Evolutionary conservation across 805 yeast genomes (phyloP), one percentile per base, ranked within the genome.

Genomic region (Candida morakotiae): DNA sequence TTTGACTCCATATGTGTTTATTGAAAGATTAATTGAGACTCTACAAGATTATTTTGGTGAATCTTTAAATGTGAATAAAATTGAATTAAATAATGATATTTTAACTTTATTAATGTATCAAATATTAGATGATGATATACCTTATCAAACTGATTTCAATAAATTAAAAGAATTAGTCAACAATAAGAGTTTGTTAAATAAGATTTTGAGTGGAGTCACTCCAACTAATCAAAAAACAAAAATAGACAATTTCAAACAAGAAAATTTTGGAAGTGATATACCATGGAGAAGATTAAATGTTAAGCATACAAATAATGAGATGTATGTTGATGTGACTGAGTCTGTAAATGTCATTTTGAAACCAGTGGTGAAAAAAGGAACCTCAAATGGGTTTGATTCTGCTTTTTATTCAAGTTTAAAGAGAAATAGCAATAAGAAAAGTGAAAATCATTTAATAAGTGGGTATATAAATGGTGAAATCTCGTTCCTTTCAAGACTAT

Each of bases 231-330:
- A 8, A 20, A 9, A n/a, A 7, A 33, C n/a, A 19, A 3, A 3
- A 6, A 16, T 31, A 15, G 25, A 24, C 18, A 15, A 29, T 10
- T n/a, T n/a, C n/a, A n/a, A n/a, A n/a, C n/a, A n/a, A n/a, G n/a
- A n/a, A n/a, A n/a, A n/a, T n/a, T n/a, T n/a, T n/a, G n/a, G n/a
- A n/a, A 49, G 43, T 13, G 52, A 66, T 31, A 39, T 40, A 7
- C 95, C 96, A 1, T 91, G 98, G 98, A 73, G 98, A 49, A 68
- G 76, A 32, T 54, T 80, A 4, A 74, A 78, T 44, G 82, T 84
- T n/a, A 75, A 72, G 46, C 79, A 86, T 55, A 72, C 86, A 3
- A 80, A 80, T 46, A 87, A 91, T 57, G 98, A 91, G 58, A 69
- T 91, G 58, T 87, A 81, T 55, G 83, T 91, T 7, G 98, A 93